Base-by-base conservation (phyloP, 495 filamentous ascomycete genomes). In the Penicillium coprophilum region DNA sequence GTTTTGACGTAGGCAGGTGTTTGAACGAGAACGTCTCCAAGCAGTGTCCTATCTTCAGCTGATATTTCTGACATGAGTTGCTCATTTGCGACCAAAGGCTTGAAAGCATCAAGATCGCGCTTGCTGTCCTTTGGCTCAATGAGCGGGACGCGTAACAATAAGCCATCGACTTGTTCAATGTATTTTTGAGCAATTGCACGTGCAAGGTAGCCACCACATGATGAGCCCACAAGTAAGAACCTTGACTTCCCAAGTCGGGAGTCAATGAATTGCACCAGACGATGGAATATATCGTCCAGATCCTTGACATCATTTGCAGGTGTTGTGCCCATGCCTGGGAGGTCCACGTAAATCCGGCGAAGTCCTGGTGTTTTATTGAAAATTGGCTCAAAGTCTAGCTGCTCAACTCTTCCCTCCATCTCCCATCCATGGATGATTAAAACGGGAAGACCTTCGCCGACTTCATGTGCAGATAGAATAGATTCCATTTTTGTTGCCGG, bases 341-440 rank as follows among this genome's bases (percentile, higher is more conserved):
- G 65, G 60, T 70, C 67, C 10, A 68, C 60, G 47, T 70, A 70
- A 31, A 70, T 70, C 23, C 67, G 62, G 30, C 57, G 56, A 53
- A 68, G 41, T 24, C 62, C 60, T 1, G 58, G 58, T 62, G 39
- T 59, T 57, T 66, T 63, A 49, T n/a, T 62, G 56, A 70, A 66
- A 30, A 68, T 68, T 11, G 67, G 67, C 50, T 70, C 67, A 49
- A 70, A 68, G 62, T 70, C 67, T 15, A 61, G 34, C 50, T 62
- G 56, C 43, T 70, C 67, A 47, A 32, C 60, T 57, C 50, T 68
- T 53, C 62, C 62, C 2, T 58, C 49, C 53, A 66, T 46, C 28
- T 68, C 38, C 67, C 67, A 70, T 43, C 67, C 67, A 52, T 68
- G 67, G 36, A 70, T 68, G 52, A 70, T 66, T 44, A 70, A 28